Evolutionary conservation across 2,329 filamentous ascomycete genomes (phyloP), one percentile per base, ranked within the genome.

Genomic region (Tolypocladium guangdongense): DNA sequence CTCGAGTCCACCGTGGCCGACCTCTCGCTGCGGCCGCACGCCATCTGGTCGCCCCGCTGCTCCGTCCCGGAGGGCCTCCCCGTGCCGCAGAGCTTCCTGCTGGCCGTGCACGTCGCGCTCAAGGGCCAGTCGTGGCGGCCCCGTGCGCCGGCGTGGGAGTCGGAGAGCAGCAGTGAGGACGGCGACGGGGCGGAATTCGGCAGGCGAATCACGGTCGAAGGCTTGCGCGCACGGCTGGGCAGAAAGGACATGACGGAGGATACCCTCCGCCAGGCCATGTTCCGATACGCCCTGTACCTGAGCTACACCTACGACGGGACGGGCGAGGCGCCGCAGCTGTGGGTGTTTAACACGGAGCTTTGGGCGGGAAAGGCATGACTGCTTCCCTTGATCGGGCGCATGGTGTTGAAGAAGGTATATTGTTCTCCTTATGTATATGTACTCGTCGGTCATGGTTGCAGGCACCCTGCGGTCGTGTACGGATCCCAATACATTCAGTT

Each of bases 31-130:
- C 60, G 66, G 10, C 58, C 57, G 10, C 57, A 56, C 1, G 62
- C 63, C 12, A 63, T 70, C 52, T 70, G 67, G 67, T 70, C 67
- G 20, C 67, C 67, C n/a, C 54, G 59, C n/a, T 69, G 67, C 58
- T 57, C 58, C 39, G 65, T 68, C 16, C 67, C 67, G 4, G 51
- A 51, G 16, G 54, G 57, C 16, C 55, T 70, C 8, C 66, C 61
- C 36, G 52, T 70, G 14, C 57, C 62, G 11, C 59, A 62, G 39
- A 64, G 64, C 46, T 70, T 70, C 52, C 58, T 70, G 14, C 61
- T 63, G 33, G 67, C 66, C 7, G 54, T 68, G 30, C 64, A 61
- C 57, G 54, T 59, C 18, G 65, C 64, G 24, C 51, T 70, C 24
- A 56, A 54, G 14, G 63, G 66, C 7, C 52, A 54, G 16, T 62